These are phyloP conservation scores for Lablab purpureus DNA, from an alignment of 306 rosid species.

Conservation along the genomic window DNA sequence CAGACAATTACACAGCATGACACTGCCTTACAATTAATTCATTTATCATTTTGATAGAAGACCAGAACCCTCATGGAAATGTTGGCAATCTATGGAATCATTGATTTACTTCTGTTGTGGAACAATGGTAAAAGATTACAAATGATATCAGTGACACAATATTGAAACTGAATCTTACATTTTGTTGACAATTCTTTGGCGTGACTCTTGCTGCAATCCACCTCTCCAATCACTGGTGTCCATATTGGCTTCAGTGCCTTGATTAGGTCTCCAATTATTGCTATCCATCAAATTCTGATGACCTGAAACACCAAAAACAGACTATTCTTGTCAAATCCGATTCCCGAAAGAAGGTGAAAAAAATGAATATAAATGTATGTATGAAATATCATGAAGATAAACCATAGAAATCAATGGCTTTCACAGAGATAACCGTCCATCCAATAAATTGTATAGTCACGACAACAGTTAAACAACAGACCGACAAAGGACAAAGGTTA, in stretches of 20 bases:
- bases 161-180: constrained; percentile 51
- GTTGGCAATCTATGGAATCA: not conserved
- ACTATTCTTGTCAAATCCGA: constrained; percentile 33
- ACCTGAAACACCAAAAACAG: constrained; percentile 21
- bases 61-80: not conserved
- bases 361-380: not conserved
- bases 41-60: not conserved
- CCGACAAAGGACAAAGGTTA: not conserved
- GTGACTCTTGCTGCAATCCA: constrained; percentile 52
- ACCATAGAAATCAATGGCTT: constrained; percentile 24
- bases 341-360: constrained; percentile 22
- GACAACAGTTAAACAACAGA: constrained; percentile 10
- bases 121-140: not conserved
- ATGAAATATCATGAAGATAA: constrained; percentile 18
- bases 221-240: constrained; percentile 60
- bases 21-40: too few species aligned
- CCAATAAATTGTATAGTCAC: constrained; percentile 2
- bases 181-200: constrained; percentile 64
- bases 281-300: constrained; percentile 46
- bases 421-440: not conserved
- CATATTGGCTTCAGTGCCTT: constrained; percentile 52
- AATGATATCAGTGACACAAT: constrained; percentile 16
- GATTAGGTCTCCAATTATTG: constrained; percentile 61
- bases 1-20: too few species aligned
- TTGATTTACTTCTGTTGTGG: not conserved